Evolutionary conservation across 345 rosid species (phyloP).

Genomic region (Crucihimalaya himalaica): DNA sequence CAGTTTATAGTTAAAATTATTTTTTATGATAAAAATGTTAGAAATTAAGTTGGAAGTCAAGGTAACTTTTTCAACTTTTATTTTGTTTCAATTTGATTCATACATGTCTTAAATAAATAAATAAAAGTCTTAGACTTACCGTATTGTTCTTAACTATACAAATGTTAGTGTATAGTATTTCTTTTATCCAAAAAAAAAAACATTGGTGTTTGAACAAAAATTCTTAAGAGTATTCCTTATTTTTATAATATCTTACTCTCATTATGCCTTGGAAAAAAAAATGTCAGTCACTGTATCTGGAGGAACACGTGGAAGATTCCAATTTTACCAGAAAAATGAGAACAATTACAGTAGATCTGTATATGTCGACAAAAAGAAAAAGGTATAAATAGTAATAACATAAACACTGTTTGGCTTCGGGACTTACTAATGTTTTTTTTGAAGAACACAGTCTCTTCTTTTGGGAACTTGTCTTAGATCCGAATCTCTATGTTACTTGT

Average conservation of each 20-base stretch:
- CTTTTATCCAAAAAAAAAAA: not conserved
- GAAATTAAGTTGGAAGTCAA: too few relatives aligned
- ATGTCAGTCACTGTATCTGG: not conserved
- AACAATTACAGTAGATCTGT: constrained; percentile 16
- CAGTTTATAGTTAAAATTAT: too few relatives aligned
- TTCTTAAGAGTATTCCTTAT: not conserved
- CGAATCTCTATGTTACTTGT: constrained; percentile 37
- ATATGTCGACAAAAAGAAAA: constrained; percentile 31
- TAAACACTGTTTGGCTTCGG: constrained; percentile 29
- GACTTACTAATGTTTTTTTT: constrained; percentile 19
- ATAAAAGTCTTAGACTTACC: not conserved
- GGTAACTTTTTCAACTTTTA: too few relatives aligned
- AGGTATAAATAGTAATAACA: constrained; percentile 8
- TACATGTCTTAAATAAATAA: too few relatives aligned
- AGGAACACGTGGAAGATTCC: constrained; percentile 34
- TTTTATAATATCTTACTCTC: not conserved
- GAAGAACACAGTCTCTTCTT: constrained; percentile 25
- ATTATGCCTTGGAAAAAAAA: not conserved
- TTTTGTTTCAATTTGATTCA: too few relatives aligned
- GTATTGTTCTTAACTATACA: not conserved
- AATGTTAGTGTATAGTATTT: too few relatives aligned
- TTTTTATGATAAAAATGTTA: too few relatives aligned
- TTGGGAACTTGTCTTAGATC: constrained; percentile 32
- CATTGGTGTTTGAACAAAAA: not conserved
- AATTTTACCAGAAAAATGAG: constrained; percentile 16